These are phyloP conservation scores for Globisporangium middletonii DNA, from an alignment of 352 stramenopile species.

Conservation along the genomic window DNA sequence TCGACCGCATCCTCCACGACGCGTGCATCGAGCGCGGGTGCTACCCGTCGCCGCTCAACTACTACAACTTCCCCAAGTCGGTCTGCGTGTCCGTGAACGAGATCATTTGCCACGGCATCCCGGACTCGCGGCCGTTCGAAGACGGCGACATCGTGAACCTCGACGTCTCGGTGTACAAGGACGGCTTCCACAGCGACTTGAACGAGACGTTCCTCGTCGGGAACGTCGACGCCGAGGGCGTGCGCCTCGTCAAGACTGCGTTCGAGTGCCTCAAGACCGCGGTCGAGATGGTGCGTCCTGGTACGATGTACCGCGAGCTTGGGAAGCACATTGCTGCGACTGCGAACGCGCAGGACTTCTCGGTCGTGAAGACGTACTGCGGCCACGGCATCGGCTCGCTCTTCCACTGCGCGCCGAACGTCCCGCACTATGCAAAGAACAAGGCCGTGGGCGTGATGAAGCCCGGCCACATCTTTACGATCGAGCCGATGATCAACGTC, in stretches of 20 bases:
- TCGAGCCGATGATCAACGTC: constrained; percentile 99
- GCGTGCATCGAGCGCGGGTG: constrained; percentile 88
- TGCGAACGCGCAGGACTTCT: constrained; percentile 84
- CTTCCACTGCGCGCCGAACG: constrained; percentile 96
- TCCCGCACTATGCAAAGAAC: constrained; percentile 98
- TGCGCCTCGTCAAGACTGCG: constrained; percentile 91
- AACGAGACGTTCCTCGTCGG: constrained; percentile 98
- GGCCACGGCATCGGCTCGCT: constrained; percentile 96
- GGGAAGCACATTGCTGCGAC: constrained; percentile 91
- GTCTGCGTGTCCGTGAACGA: constrained; percentile 91
- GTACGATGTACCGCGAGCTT: constrained; percentile 95
- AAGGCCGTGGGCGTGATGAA: constrained; percentile 97
- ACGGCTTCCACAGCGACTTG: constrained; percentile 97
- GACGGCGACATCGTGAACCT: constrained; percentile 99
- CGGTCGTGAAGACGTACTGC: constrained; percentile 97
- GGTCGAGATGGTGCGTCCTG: constrained; percentile 89
- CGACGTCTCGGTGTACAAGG: constrained; percentile 96
- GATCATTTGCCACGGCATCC: constrained; percentile 97
- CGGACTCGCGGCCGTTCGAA: constrained; percentile 92
- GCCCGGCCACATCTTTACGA: constrained; percentile 97
- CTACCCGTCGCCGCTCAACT: constrained; percentile 98
- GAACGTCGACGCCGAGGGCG: constrained; percentile 91
- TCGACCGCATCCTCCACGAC: constrained; percentile 95
- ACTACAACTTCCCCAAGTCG: constrained; percentile 97
- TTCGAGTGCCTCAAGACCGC: constrained; percentile 91